phyloP scores from a whole-genome alignment of 805 yeast genomes.

The Ogataea polymorpha region DNA sequence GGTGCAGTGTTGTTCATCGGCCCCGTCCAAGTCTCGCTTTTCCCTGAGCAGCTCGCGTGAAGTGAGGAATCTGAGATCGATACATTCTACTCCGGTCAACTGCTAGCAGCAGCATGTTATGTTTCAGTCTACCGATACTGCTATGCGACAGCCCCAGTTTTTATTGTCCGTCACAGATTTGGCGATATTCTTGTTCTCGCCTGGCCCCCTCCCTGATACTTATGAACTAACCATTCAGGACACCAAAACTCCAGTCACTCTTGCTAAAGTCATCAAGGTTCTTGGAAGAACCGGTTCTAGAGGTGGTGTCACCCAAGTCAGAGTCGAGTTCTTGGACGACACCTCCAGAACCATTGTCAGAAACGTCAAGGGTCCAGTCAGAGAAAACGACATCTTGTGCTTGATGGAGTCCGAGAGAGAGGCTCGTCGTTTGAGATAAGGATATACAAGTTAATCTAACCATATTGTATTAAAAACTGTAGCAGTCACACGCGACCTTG shows the following conservation, averaged over 20 bases:
- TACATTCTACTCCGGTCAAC: no score
- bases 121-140: no score
- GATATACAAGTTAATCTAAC: conserved; percentile 11
- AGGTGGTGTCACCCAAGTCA: conserved; percentile 99
- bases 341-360: conserved; percentile 94
- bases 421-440: conserved; percentile 90
- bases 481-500: conserved; percentile 6
- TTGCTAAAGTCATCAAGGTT: conserved; percentile 99
- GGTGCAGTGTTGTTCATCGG: no score
- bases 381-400: conserved; percentile 97
- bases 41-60: no score
- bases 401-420: conserved; percentile 99
- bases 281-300: conserved; percentile 99
- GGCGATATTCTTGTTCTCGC: background rate
- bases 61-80: no score
- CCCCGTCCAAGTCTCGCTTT: no score
- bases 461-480: conserved; percentile 5
- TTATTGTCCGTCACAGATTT: background rate
- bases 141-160: background rate
- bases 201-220: background rate
- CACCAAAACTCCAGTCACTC: conserved; percentile 90
- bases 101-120: no score
- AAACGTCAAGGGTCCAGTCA: conserved; percentile 96
- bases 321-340: conserved; percentile 95
- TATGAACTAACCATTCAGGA: conserved; percentile 35